Conservation (phyloP, 2,329 filamentous ascomycete species). For the Verticillium dahliae region DNA sequence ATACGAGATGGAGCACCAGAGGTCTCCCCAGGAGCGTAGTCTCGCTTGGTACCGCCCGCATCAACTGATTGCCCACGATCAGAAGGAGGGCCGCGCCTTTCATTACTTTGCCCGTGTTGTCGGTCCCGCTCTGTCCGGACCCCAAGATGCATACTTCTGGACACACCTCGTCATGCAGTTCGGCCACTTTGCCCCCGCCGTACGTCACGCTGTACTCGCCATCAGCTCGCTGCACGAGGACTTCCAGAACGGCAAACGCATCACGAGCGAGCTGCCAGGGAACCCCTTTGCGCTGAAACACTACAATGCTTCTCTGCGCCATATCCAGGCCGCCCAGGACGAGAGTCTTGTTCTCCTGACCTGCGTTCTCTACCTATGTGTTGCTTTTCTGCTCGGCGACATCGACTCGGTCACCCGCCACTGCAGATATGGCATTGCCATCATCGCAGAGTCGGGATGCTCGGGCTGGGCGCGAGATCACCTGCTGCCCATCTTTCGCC, state of each 20-base stretch:
- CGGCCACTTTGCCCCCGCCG: constrained; percentile 34
- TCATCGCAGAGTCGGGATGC: background rate
- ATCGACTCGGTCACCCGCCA: constrained; percentile 30
- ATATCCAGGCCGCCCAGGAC: constrained; percentile 17
- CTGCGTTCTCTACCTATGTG: constrained; percentile 44
- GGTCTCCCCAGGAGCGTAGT: constrained; percentile 2
- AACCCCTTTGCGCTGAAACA: constrained; percentile 16
- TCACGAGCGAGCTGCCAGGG: constrained; percentile 4
- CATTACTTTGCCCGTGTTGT: constrained; percentile 9
- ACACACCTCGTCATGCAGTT: constrained; percentile 37
- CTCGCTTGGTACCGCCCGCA: constrained; percentile 10
- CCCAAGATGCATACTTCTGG: constrained; percentile 29
- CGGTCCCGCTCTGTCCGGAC: constrained; percentile 4
- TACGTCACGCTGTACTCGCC: constrained; percentile 42
- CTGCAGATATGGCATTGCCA: constrained; percentile 3
- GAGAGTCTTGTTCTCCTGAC: constrained; percentile 29
- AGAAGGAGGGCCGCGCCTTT: constrained; percentile 9
- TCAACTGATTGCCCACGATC: constrained; percentile 9
- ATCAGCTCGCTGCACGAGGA: constrained; percentile 39
- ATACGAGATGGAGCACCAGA: background rate
- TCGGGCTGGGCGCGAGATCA: background rate
- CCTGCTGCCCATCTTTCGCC: constrained; percentile 1
- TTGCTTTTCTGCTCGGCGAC: constrained; percentile 47
- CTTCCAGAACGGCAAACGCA: constrained; percentile 6
- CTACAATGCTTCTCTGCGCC: constrained; percentile 17